Evolutionary conservation across 768 basidiomycete species (phyloP), one percentile per base, ranked within the genome.

Genomic region (Phlebiopsis gigantea): DNA sequence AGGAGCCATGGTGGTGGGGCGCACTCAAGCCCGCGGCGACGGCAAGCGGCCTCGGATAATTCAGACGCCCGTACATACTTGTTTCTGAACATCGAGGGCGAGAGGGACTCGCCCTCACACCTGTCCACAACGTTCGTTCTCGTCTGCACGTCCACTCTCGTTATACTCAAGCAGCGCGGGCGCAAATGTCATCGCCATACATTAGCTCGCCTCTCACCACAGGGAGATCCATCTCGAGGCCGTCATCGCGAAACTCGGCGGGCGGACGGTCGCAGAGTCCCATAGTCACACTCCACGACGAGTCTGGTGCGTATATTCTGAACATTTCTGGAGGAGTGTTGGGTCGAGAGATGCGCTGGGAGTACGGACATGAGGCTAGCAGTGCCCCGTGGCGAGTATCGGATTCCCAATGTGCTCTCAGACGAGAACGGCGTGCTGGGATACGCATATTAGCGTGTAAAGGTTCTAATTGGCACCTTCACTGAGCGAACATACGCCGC

Each of bases 221-320:
- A 54, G 58, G 68, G 57, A 75, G 74, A 59, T 64, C 77, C 3
- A 57, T 61, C 45, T 79, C 78, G 46, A 71, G 80, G 56, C 73
- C 80, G 53, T 80, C 80, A 25, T 81, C 80, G 26, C 75, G 80
- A 52, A 68, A 64, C 42, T 81, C 79, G 34, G 83, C 80, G 9
- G 49, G 29, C 50, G 65, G 70, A 49, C 79, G 76, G 59, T 75
- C 83, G 17, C 74, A 79, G 28, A 87, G 84, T 63, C 84, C 86
- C 24, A 66, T 68, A 19, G 63, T 77, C 43, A 77, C 80, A 5
- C 58, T 81, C 39, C 61, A 57, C 31, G 86, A 85, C 75, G 83
- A 85, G 64, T 78, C 86, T 73, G 85, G 88, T 88, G 69, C 65
- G 79, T 72, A 30, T 21, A 29, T n/a, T n/a, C n/a, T n/a, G n/a